These are phyloP conservation scores for Casaregolazyma suthepensis DNA, from an alignment of 1,139 yeast species.

Conservation along the genomic window DNA sequence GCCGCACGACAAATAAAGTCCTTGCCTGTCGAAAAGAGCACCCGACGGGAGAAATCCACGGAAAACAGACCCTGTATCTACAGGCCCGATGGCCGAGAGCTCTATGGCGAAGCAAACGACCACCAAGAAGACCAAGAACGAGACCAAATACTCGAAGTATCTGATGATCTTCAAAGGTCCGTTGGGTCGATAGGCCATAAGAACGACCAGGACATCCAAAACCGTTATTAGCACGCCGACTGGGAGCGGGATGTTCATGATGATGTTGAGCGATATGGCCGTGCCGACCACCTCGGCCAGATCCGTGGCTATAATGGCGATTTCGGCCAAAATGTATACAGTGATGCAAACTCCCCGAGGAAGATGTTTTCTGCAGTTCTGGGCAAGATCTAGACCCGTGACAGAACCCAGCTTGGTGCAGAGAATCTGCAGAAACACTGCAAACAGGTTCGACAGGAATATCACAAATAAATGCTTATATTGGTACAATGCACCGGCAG, in stretches of 20 bases:
- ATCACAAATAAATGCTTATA: slow-evolving; percentile 78
- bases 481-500: slow-evolving; percentile 85
- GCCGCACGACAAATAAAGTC: slow-evolving; percentile 81
- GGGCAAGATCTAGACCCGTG: slow-evolving; percentile 84
- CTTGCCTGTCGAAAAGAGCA: slow-evolving; percentile 68
- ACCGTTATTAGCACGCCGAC: slow-evolving; percentile 79
- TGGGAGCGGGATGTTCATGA: slow-evolving; percentile 69
- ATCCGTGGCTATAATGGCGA: slow-evolving; percentile 89
- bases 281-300: slow-evolving; percentile 93
- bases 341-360: slow-evolving; percentile 54
- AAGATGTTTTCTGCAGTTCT: slow-evolving; percentile 73
- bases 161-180: slow-evolving; percentile 76
- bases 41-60: slow-evolving; percentile 75
- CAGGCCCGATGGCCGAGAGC: slow-evolving; percentile 50
- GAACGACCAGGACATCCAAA: slow-evolving; percentile 74
- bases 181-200: slow-evolving; percentile 84
- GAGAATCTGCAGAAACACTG: slow-evolving; percentile 75
- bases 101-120: slow-evolving; percentile 82
- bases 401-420: slow-evolving; percentile 86
- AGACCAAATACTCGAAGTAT: slow-evolving; percentile 75
- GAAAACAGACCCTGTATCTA: slow-evolving; percentile 49
- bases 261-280: slow-evolving; percentile 79
- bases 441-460: slow-evolving; percentile 76
- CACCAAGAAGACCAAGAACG: slow-evolving; percentile 70
- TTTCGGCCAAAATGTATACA: slow-evolving; percentile 70